Conservation (phyloP, 164 flowering plant species). For the Warburgia ugandensis region DNA sequence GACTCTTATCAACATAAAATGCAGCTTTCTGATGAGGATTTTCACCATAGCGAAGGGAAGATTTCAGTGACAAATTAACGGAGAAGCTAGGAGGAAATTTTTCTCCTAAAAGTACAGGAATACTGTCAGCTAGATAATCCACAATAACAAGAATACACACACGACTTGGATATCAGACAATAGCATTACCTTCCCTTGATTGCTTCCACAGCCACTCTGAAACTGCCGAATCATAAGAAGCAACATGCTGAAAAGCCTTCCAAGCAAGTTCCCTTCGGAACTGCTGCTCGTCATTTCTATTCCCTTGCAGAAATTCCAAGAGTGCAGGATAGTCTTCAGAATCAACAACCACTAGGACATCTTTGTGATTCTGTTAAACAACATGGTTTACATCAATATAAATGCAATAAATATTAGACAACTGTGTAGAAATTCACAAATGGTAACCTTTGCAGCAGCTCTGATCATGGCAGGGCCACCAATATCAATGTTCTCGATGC, state of each 20-base stretch:
- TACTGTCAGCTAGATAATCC: neutral
- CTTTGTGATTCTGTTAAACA: slow-evolving; percentile 85
- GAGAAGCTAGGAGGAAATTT: slow-evolving; percentile 80
- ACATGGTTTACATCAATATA: neutral
- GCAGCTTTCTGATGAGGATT: slow-evolving; percentile 98
- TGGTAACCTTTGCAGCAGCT: slow-evolving; percentile 94
- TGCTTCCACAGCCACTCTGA: slow-evolving; percentile 99
- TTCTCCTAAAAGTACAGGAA: slow-evolving; percentile 30
- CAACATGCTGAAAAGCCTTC: slow-evolving; percentile 97
- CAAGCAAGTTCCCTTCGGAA: slow-evolving; percentile 86
- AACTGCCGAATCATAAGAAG: slow-evolving; percentile 97
- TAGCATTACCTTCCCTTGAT: slow-evolving; percentile 45
- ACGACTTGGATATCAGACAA: neutral
- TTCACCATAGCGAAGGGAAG: slow-evolving; percentile 96
- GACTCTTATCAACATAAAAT: slow-evolving; percentile 84
- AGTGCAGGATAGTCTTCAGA: slow-evolving; percentile 70
- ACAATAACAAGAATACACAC: neutral
- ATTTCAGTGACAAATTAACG: slow-evolving; percentile 53
- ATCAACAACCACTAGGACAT: slow-evolving; percentile 91
- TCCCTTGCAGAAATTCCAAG: slow-evolving; percentile 59
- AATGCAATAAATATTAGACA: neutral
- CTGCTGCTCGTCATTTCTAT: slow-evolving; percentile 38
- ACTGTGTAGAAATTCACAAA: neutral
- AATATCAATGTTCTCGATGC: slow-evolving; percentile 94
- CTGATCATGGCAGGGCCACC: slow-evolving; percentile 99